Evolutionary conservation across 1,284 basidiomycete genomes (phyloP), one percentile per base, ranked within the genome.

Genomic region (Puccinia triticina): DNA sequence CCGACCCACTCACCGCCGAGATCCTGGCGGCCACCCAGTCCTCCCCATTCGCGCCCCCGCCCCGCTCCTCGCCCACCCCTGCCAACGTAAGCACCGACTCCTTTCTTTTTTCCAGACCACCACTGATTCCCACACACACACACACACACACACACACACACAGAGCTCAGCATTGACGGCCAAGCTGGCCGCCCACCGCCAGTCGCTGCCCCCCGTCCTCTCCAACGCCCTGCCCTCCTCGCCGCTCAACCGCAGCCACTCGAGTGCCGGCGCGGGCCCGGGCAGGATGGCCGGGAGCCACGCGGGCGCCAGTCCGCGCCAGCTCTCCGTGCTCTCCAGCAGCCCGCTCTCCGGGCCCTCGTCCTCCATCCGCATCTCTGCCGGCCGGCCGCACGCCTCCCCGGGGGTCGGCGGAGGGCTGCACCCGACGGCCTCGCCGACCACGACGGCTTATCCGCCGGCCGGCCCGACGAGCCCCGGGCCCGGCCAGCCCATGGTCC

Each of bases 101-200:
- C 40, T 4, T 43, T 12, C 40, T 43, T 43, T 43, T 12, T 43
- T 43, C 40, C 12, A 12, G 4, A 7, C 12, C 40, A 43, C 4
- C 4, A 43, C 40, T 12, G 40, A 43, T 43, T n/a, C n/a, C n/a
- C n/a, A n/a, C n/a, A n/a, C n/a, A n/a, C n/a, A n/a, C n/a, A n/a
- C n/a, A n/a, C n/a, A n/a, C n/a, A n/a, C n/a, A n/a, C n/a, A n/a
- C n/a, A n/a, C n/a, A n/a, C n/a, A n/a, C 37, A 26, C 43, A 69
- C 55, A 82, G 80, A 82, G 80, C n/a, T 82, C 80, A 50, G 72
- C 80, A 66, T 75, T 82, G 29, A 82, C 80, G 2, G 80, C 80
- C n/a, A 82, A 82, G 67, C 61, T 82, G 26, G 71, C 61, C 61
- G 69, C 71, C 18, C 67, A 81, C 46, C 55, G 72, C 26, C 71